Base-by-base conservation (phyloP, 257 asterid species). In the Buddleja alternifolia region DNA sequence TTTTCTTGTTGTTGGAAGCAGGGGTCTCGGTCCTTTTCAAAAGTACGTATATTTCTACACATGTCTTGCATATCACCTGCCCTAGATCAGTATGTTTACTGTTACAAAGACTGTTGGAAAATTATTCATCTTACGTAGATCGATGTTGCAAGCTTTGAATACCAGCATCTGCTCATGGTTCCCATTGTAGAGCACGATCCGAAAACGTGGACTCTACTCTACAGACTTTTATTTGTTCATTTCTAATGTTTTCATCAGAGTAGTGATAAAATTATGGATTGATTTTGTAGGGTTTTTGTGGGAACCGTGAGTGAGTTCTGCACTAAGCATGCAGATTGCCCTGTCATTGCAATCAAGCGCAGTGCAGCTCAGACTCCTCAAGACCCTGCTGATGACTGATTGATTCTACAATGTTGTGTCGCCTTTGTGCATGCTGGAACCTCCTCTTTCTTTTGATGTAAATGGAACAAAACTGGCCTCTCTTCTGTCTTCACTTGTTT, bases 271-370 rank as follows among this genome's bases (percentile, higher is more conserved):
- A 37, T 61, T 61, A 62, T 24, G 40, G 17, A 14, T 7, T 17
- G 17, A 48, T 25, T 29, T 69, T 79, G 78, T 80, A 89, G 96
- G 84, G 87, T 89, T 45, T 89, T 84, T 46, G 84, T 86, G 16
- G 93, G 96, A 70, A 84, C 87, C 37, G 94, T 89, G 72, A 89
- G 96, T 60, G 91, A 81, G 53, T 86, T 84, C 76, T 84, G 91
- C 60, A 81, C 47, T n/a, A 89, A 89, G 84, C 91, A 89, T 80
- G 94, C 94, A 10, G 74, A 52, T 3, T 78, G 83, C 63, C 83
- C 77, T 4, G 74, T 65, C 46, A 65, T 70, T 70, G 66, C 76
- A 2, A 74, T 74, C 60, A 64, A 70, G 65, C 77, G 77, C 16
- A 55, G 63, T 67, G 84, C 82, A 36, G 76, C 80, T 24, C 82